Conservation (phyloP, 306 rosid species). For the Oxytropis ochrocephala region DNA sequence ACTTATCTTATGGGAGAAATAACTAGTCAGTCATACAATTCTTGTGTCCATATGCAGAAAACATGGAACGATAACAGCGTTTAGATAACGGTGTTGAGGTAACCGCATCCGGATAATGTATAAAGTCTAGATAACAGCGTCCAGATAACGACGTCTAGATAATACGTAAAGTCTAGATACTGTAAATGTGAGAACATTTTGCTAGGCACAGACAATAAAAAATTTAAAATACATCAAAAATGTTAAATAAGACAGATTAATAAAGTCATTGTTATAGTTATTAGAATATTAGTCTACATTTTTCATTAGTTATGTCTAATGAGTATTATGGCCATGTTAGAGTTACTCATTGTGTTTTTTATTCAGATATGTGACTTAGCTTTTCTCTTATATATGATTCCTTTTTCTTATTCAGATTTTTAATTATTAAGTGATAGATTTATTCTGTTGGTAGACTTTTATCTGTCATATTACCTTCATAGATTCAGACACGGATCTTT, state of each 20-base stretch:
- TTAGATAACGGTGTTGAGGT: too few species aligned
- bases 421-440: neutral
- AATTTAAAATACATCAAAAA: neutral
- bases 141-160: too few species aligned
- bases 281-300: neutral
- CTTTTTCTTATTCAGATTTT: neutral
- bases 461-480: neutral
- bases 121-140: too few species aligned
- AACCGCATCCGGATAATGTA: too few species aligned
- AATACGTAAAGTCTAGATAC: too few species aligned
- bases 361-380: neutral
- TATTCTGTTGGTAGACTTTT: neutral
- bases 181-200: neutral
- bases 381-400: conserved; percentile 3
- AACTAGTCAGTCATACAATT: too few species aligned
- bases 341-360: neutral
- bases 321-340: neutral
- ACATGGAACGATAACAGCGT: too few species aligned
- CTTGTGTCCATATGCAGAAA: too few species aligned
- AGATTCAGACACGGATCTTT: too few species aligned
- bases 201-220: neutral
- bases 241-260: neutral
- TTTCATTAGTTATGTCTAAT: neutral
- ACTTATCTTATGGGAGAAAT: too few species aligned
- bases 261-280: neutral